Conservation (phyloP, 2,329 filamentous ascomycete genomes). For the Alternaria sp. region DNA sequence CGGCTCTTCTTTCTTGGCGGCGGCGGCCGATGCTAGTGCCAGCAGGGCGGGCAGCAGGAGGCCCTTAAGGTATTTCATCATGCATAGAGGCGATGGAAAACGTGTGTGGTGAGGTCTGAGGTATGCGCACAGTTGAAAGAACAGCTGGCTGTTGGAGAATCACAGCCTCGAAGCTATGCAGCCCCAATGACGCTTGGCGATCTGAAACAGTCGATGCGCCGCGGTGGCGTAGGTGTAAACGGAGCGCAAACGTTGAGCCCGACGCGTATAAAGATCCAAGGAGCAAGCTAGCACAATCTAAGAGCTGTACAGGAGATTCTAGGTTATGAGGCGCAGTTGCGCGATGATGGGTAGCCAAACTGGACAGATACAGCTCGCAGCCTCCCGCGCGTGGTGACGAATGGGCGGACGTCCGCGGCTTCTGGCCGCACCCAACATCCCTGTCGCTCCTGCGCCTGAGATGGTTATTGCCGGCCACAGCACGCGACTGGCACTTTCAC, state of each 20-base stretch:
- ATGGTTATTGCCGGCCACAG: background rate
- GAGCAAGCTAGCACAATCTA: no score
- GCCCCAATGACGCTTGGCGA: conserved; percentile 40
- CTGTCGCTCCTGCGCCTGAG: background rate
- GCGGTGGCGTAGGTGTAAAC: conserved; percentile 14
- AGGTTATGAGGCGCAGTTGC: background rate
- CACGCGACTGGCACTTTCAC: background rate
- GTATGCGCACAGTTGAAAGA: conserved; percentile 30
- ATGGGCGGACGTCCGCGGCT: conserved; percentile 18
- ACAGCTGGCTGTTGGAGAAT: conserved; percentile 48
- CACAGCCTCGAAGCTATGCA: conserved; percentile 41
- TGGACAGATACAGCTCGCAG: conserved; percentile 17
- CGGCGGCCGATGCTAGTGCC: conserved; percentile 49
- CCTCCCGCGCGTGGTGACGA: conserved; percentile 21
- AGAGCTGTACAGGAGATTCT: background rate
- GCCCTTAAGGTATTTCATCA: conserved; percentile 51
- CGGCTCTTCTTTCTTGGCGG: conserved; percentile 66
- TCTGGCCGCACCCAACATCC: conserved; percentile 15
- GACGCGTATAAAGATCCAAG: background rate
- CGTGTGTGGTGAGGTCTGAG: conserved; percentile 24
- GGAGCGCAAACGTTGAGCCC: background rate
- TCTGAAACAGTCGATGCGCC: conserved; percentile 43
- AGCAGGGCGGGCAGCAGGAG: conserved; percentile 61
- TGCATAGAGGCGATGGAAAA: conserved; percentile 43
- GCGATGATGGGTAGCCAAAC: conserved; percentile 9